Percentiles rank a stretch among this genome's conserved stretches.
Evolutionary conservation across 176 grass and related monocot genomes (phyloP).

Genomic region (Hordeum marinum): DNA sequence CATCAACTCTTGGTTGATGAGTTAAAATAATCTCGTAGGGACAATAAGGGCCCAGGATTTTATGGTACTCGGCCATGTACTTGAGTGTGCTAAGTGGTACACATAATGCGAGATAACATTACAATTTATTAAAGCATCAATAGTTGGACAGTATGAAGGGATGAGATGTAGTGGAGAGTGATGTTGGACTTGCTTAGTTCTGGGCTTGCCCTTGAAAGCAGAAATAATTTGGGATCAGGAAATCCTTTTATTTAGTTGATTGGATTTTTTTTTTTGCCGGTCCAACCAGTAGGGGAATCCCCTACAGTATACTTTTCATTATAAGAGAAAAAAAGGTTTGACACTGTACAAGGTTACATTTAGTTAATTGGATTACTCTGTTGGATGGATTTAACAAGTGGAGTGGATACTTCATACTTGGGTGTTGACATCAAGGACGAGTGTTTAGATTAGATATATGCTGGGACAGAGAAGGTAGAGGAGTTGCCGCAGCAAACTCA

Average conservation of each 20-base stretch:
- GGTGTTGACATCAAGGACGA: background rate
- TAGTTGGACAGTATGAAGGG: background rate
- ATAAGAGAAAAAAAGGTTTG: too few relatives aligned
- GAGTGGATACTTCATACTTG: background rate
- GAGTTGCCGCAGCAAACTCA: background rate
- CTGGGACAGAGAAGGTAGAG: background rate
- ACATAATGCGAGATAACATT: background rate
- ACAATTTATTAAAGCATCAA: background rate
- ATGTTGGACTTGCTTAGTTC: background rate
- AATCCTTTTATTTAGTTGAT: background rate
- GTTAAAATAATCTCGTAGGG: background rate
- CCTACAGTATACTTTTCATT: too few relatives aligned
- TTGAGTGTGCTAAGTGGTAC: background rate
- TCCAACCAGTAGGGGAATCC: too few relatives aligned
- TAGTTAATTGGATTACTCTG: background rate
- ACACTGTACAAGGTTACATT: background rate
- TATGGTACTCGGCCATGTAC: background rate
- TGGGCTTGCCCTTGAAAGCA: background rate
- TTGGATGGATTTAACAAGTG: conserved; percentile 2
- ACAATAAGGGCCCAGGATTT: background rate
- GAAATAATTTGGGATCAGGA: background rate
- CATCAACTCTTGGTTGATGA: background rate
- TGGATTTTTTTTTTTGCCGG: background rate
- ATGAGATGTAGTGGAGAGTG: background rate
- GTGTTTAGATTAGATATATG: conserved; percentile 1